Evolutionary conservation across 2,329 filamentous ascomycete genomes (phyloP), one percentile per base, ranked within the genome.

Genomic region (Arthrobotrys sinensis): DNA sequence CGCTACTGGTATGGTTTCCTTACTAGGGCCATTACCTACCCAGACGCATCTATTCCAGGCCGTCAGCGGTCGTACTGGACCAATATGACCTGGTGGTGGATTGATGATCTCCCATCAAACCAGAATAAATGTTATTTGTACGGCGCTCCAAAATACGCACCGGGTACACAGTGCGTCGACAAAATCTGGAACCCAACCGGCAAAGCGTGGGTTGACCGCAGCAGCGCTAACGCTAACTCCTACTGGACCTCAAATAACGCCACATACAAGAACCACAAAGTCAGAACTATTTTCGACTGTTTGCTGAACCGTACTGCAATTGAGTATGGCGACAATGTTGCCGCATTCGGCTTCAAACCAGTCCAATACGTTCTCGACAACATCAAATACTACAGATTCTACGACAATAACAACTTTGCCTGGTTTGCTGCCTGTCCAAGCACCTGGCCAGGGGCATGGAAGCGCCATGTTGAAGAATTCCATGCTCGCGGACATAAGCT

Each of bases 401-500:
- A 73, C 50, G 69, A 73, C 24, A 62, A 65, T n/a, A 73, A 73
- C 48, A 73, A 73, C 34, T 73, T 73, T 45, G 69, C 45, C 14
- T 73, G 69, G 69, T 73, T 73, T 16, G 60, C 36, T 57, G 69
- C 57, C 24, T 73, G 69, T n/a, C 69, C 69, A 28, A 57, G n/a
- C 60, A 73, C 46, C 12, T 73, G 69, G 69, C 50, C 69, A n/a
- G 69, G 69, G 38, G 69, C 69, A 19, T 73, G 69, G 69, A 73
- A 73, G 28, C 69, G 69, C 16, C 66, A 70, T 21, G 28, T 70
- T 12, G 66, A 62, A 19, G 60, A 50, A 12, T 10, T 66, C n/a
- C 48, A 65, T 28, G n/a, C 19, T 14, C 28, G 36, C 6, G 63
- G 69, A 32, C 4, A 28, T 28, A 2, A 14, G 5, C 55, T 73